Evolutionary conservation across 116 monocot genomes (phyloP).

Genomic region (Zostera marina): DNA sequence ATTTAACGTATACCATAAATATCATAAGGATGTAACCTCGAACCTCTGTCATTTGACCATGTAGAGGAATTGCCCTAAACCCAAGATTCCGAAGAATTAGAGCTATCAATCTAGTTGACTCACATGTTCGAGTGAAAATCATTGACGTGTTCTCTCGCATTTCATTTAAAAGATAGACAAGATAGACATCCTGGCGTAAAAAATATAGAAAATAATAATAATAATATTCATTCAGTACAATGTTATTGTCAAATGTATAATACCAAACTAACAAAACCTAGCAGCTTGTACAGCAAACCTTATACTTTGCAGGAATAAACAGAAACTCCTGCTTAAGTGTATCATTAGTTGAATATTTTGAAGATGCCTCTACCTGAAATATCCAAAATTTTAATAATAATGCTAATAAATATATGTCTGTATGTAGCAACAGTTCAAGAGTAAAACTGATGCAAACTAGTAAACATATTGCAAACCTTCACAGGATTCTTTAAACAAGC

Average conservation of each 20-base stretch:
- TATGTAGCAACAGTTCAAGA: too few relatives aligned
- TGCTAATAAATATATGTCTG: background rate
- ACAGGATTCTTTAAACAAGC: slow-evolving; percentile 91
- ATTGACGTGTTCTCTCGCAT: slow-evolving; percentile 64
- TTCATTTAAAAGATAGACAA: slow-evolving; percentile 69
- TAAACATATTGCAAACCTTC: slow-evolving; percentile 28
- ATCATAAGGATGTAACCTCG: background rate
- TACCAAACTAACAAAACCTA: too few relatives aligned
- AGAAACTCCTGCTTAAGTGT: slow-evolving; percentile 63
- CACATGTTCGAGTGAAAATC: slow-evolving; percentile 90
- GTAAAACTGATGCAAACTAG: too few relatives aligned
- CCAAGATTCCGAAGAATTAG: slow-evolving; percentile 63
- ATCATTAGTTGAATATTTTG: slow-evolving; percentile 85
- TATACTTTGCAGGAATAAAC: slow-evolving; percentile 63
- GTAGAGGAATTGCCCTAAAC: slow-evolving; percentile 72
- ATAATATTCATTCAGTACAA: too few relatives aligned
- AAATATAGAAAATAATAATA: background rate
- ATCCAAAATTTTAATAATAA: background rate
- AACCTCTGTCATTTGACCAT: slow-evolving; percentile 83
- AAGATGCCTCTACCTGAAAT: slow-evolving; percentile 67
- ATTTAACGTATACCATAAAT: background rate
- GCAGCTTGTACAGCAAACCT: slow-evolving; percentile 27
- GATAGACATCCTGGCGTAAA: slow-evolving; percentile 55
- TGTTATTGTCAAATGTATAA: too few relatives aligned
- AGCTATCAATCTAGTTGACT: slow-evolving; percentile 52